Base-by-base conservation (phyloP, 2,329 filamentous ascomycete species). In the Triangularia verruculosa region DNA sequence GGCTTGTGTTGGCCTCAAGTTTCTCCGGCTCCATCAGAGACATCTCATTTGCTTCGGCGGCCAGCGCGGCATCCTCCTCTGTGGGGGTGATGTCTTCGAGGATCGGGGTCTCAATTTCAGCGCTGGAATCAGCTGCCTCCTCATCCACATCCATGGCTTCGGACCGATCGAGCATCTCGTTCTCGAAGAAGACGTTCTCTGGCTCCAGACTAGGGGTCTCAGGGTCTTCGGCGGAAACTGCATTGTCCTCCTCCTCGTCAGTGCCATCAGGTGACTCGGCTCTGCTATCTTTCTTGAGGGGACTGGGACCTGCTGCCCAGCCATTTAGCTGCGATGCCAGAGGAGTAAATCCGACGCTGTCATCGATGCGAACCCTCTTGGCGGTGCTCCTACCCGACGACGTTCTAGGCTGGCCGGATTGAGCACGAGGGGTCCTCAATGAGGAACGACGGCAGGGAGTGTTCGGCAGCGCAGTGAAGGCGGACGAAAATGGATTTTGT, bases 291-390 rank as follows among this genome's bases (percentile, higher is more conserved):
- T 66, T 69, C 66, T 83, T 82, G 5, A 74, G 71, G 2, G 86
- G 86, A 67, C 85, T 89, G 24, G 79, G 64, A 20, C 68, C 79
- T 1, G 88, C 80, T 67, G 82, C 82, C 89, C 89, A 92, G 24
- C 82, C 80, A 64, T 78, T 82, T 4, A 91, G 76, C 69, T 88
- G 83, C 39, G 83, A 78, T 3, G 85, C 85, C 39, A 92, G 77
- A 24, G 87, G 86, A 1, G 87, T 89, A 66, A 90, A 89, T 1
- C 86, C 86, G 59, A 85, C 62, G n/a, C 62, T 57, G 34, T 54
- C 53, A 22, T 64, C 59, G 13, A 54, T 51, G 12, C 54, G 64
- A n/a, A 64, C 63, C 17, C 70, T 70, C 68, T 73, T 75, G 6
- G 64, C 67, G 0, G 71, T 63, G 74, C 75, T 70, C 66, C 68